Evolutionary conservation across 2,329 filamentous ascomycete genomes (phyloP), one percentile per base, ranked within the genome.

Genomic region (Rhynchosporium graminicola): DNA sequence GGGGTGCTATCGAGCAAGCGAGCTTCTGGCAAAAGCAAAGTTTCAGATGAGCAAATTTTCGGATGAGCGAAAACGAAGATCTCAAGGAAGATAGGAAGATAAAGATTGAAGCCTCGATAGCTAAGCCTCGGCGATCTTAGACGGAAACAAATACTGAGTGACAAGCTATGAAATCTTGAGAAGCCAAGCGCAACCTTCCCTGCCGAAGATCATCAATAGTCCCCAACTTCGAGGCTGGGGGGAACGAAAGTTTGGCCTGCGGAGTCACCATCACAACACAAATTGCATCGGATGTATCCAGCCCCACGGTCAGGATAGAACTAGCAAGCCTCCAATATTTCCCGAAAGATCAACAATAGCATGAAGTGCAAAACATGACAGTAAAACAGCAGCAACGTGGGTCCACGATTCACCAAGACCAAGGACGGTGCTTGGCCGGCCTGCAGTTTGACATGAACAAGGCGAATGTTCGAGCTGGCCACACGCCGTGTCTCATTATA

Each of bases 121-220:
- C 13, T 33, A 28, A 46, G 54, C 54, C 42, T 57, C 40, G 54
- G 51, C 51, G 56, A 20, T 45, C 13, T 28, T 58, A 12, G 15
- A 29, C 15, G 45, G 31, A 26, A 48, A 15, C 43, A n/a, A 58
- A 43, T 58, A 45, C 33, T 42, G 46, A 45, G 56, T 29, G 20
- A 50, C 33, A 38, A n/a, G 33, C 15, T 3, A 8, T 20, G 20
- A 20, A 20, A 46, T 20, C 33, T 36, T 36, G 33, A 6, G 33
- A 10, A 36, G 6, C 33, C 9, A 36, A 36, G 33, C 33, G 9
- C 26, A 50, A 48, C 10, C 31, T 33, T 33, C 36, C 56, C 40
- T 42, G 43, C 7, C 20, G 56, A 10, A n/a, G 56, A 58, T 58
- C 56, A 58, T 58, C 56, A 48, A 40, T 58, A 50, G 43, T 48